Evolutionary conservation across 371 early-diverging fungal genomes (phyloP).

Genomic region (Mucor circinelloides): DNA sequence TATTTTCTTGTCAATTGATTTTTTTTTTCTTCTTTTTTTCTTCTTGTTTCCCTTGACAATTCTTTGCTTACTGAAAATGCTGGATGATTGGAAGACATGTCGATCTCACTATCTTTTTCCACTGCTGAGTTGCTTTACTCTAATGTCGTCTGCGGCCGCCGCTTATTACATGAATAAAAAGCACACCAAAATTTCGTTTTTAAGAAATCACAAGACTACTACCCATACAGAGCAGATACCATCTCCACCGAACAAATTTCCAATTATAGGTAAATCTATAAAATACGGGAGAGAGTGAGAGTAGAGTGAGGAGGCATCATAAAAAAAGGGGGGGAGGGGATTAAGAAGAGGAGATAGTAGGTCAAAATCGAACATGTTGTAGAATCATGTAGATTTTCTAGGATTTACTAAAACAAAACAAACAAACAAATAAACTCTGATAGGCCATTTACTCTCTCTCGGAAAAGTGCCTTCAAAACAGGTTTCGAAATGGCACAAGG

Average conservation of each 20-base stretch:
- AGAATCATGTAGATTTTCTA: neutral
- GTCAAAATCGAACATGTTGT: neutral
- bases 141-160: neutral
- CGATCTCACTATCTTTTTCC: neutral
- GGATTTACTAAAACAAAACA: no score
- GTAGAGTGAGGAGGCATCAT: neutral
- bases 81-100: neutral
- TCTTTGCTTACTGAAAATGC: neutral
- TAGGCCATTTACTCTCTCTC: constrained; percentile 18
- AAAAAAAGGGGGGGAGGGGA: neutral
- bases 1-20: neutral
- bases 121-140: neutral
- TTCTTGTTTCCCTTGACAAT: neutral
- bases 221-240: neutral
- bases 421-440: neutral
- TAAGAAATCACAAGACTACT: neutral
- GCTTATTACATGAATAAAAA: neutral
- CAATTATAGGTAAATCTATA: neutral
- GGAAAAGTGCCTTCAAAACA: constrained; percentile 5
- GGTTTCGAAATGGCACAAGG: constrained; percentile 18
- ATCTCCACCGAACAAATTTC: neutral
- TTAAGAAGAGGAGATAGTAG: neutral
- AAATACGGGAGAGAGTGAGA: no score
- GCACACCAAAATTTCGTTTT: neutral
- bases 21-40: neutral